Base-by-base conservation (phyloP, 768 basidiomycete species). In the Zangia roseola region DNA sequence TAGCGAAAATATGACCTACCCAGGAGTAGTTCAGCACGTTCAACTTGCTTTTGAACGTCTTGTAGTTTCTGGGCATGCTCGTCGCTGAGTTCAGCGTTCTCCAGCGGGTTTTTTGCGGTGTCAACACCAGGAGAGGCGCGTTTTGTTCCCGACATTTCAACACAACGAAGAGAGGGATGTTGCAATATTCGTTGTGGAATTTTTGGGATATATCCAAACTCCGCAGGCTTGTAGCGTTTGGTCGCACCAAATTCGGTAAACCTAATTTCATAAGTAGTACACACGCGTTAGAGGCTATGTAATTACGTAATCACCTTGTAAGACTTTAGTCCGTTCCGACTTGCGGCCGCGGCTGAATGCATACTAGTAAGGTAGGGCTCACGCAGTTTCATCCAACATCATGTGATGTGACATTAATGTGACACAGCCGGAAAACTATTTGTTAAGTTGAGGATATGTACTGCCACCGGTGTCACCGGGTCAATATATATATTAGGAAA, bases 61-160 rank as follows among this genome's bases (percentile, higher is more conserved):
- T 80, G 71, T 55, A 92, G 74, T 64, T 85, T 86, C 67, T 78
- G 70, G 48, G 85, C 86, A 59, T 89, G 82, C 61, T 83, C 86
- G 38, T 86, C 83, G 49, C 75, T 77, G 57, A 91, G 76, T 56
- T 87, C 83, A 42, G 86, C 82, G 40, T 78, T 76, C 50, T 79
- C 71, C 25, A 89, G 74, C 54, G 83, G 81, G 63, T 76, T 77
- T 67, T 89, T 90, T 65, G 82, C 82, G n/a, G 74, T 79, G 40
- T 88, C 85, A 37, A 84, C 80, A 10, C 88, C 89, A n/a, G 88
- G 85, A 49, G 87, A 86, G 36, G 78, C 82, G 69, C 90, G 86
- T 75, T 92, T 89, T 59, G 77, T 82, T 57, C 71, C 71, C 41
- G 70, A 67, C 70, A 71, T 71, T 49, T 40, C 44, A 47, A 20